A percentile compares a stretch with the other conserved stretches of the same genome.
These are phyloP conservation scores for Aspergillaceae sp. DNA, from an alignment of 2,329 filamentous ascomycete genomes.

Conservation along the genomic window DNA sequence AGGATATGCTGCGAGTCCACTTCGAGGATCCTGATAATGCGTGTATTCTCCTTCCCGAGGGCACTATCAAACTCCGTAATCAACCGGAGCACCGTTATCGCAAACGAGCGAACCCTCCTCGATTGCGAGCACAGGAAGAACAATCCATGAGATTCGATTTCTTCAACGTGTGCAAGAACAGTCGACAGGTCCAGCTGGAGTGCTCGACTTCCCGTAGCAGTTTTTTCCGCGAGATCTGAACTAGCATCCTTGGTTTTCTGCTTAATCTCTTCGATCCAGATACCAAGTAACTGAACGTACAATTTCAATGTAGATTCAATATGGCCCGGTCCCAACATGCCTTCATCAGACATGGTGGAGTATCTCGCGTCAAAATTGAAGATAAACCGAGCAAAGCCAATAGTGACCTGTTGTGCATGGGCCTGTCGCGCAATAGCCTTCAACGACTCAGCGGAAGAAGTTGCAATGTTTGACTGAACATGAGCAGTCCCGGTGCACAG, in stretches of 20 bases:
- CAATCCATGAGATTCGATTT: slow-evolving; percentile 89
- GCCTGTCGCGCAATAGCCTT: slow-evolving; percentile 92
- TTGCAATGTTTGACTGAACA: slow-evolving; percentile 83
- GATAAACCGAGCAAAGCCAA: slow-evolving; percentile 93
- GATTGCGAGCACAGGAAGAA: slow-evolving; percentile 98
- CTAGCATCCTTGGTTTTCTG: slow-evolving; percentile 70
- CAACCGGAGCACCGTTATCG: slow-evolving; percentile 82
- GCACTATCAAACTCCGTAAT: slow-evolving; percentile 91
- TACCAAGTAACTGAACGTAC: slow-evolving; percentile 86
- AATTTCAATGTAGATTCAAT: slow-evolving; percentile 89
- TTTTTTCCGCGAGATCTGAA: slow-evolving; percentile 55
- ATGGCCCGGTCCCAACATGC: slow-evolving; percentile 86
- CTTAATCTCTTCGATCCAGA: slow-evolving; percentile 96
- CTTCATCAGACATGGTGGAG: slow-evolving; percentile 94
- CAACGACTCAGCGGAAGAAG: slow-evolving; percentile 82
- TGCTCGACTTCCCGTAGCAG: slow-evolving; percentile 58
- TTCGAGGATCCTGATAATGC: slow-evolving; percentile 87
- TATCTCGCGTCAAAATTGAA: slow-evolving; percentile 98
- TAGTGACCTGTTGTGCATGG: slow-evolving; percentile 89
- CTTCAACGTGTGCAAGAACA: slow-evolving; percentile 87
- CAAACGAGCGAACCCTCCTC: slow-evolving; percentile 75
- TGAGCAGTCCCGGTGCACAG: slow-evolving; percentile 95
- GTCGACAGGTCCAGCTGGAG: slow-evolving; percentile 76
- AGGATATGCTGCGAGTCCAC: slow-evolving; percentile 81
- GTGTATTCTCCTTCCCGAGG: slow-evolving; percentile 67